These are phyloP conservation scores for Vigna hirtella DNA, from an alignment of 306 rosid genomes.

Conservation along the genomic window DNA sequence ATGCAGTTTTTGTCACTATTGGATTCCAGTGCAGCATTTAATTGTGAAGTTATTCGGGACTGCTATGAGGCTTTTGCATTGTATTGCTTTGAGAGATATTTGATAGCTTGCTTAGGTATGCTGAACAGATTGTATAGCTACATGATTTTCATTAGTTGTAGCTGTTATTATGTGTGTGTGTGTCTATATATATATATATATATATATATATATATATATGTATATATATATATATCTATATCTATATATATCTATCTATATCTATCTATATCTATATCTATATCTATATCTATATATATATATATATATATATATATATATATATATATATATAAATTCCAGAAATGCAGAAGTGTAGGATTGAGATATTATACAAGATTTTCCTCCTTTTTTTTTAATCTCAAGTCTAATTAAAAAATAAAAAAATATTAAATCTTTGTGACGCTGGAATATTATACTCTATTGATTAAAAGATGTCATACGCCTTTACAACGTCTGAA, in stretches of 20 bases:
- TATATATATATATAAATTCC: not conserved
- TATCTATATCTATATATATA: no score
- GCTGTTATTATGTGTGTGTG: conserved; percentile 15
- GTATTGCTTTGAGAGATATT: conserved; percentile 97
- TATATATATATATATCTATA: no score
- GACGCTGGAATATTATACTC: conserved; percentile 26
- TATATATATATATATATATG: no score
- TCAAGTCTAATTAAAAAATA: conserved; percentile 33
- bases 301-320: no score
- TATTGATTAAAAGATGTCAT: conserved; percentile 22
- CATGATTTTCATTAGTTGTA: conserved; percentile 25
- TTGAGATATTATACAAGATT: conserved; percentile 21
- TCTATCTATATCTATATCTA: no score
- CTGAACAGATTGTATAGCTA: conserved; percentile 27
- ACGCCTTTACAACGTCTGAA: conserved; percentile 21
- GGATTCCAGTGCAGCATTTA: conserved; percentile 90
- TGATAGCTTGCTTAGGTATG: conserved; percentile 98
- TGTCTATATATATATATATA: no score
- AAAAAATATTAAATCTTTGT: not conserved
- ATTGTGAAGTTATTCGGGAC: conserved; percentile 92
- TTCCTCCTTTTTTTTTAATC: conserved; percentile 12
- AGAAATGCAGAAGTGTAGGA: conserved; percentile 14
- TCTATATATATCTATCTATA: no score
- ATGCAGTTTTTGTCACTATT: conserved; percentile 88
- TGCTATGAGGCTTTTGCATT: conserved; percentile 99